Conservation (phyloP, 768 basidiomycete species). For the Polyporus arcularius region DNA sequence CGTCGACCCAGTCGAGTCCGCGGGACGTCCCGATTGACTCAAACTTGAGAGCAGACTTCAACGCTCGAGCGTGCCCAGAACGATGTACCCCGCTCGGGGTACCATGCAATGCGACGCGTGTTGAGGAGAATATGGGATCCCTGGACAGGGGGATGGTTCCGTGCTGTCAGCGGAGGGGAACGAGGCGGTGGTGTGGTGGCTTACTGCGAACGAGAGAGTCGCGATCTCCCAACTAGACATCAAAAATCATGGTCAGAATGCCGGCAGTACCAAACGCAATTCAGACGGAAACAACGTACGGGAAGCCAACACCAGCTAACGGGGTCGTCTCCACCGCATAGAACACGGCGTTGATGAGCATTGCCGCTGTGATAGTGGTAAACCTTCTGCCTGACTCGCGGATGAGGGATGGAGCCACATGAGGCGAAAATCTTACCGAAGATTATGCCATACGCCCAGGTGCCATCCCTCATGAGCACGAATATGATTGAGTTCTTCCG, state of each 20-base stretch:
- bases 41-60: too few species aligned
- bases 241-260: neutral
- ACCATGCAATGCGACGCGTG: neutral
- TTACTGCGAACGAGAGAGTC: slow-evolving; percentile 7
- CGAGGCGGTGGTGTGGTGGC: neutral
- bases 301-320: slow-evolving; percentile 9
- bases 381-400: too few species aligned
- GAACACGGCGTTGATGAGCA: slow-evolving; percentile 16
- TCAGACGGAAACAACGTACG: neutral
- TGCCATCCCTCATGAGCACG: neutral
- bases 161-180: neutral
- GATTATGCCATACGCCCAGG: neutral
- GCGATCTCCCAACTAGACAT: slow-evolving; percentile 9
- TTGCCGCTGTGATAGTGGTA: neutral
- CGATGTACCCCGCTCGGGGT: neutral
- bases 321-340: slow-evolving; percentile 9
- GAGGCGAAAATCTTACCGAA: neutral
- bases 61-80: neutral
- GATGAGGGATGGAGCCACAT: too few species aligned
- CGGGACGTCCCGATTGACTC: too few species aligned
- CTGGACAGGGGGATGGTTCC: neutral
- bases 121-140: slow-evolving; percentile 12
- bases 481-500: neutral
- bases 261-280: neutral
- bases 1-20: too few species aligned